Evolutionary conservation across 2,329 filamentous ascomycete genomes (phyloP).

Genomic region (Botrytis paeoniae): DNA sequence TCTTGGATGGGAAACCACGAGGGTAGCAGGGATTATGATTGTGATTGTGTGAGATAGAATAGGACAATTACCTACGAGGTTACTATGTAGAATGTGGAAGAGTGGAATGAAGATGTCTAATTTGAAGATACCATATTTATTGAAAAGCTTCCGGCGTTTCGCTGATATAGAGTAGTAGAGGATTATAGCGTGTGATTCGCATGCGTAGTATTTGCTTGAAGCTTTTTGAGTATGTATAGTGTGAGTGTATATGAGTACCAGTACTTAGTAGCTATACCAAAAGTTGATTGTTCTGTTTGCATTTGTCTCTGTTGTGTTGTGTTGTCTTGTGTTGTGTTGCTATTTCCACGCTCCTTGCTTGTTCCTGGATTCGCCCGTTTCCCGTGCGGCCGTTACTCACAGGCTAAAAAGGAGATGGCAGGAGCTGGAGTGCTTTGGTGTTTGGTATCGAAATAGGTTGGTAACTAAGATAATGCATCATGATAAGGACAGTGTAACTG

Average conservation of each 20-base stretch:
- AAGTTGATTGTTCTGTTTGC: not conserved
- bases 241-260: not conserved
- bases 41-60: constrained; percentile 2
- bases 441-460: not conserved
- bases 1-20: constrained; percentile 14
- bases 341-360: not conserved
- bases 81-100: not conserved
- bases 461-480: not conserved
- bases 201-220: not conserved
- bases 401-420: not conserved
- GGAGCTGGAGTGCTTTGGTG: not conserved
- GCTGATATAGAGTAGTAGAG: not conserved
- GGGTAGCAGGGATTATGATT: not conserved
- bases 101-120: not conserved
- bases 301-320: not conserved
- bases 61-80: not conserved
- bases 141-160: not conserved
- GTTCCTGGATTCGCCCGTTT: not conserved
- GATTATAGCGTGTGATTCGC: not conserved
- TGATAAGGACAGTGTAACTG: not conserved
- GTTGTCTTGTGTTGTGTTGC: not conserved
- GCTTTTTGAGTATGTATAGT: not conserved
- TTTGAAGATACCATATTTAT: not conserved
- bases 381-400: not conserved
- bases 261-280: not conserved